A percentile compares a stretch with the other conserved stretches of the same genome.
Conservation (phyloP, 129 eudicot species). For the Solidago caesia region DNA sequence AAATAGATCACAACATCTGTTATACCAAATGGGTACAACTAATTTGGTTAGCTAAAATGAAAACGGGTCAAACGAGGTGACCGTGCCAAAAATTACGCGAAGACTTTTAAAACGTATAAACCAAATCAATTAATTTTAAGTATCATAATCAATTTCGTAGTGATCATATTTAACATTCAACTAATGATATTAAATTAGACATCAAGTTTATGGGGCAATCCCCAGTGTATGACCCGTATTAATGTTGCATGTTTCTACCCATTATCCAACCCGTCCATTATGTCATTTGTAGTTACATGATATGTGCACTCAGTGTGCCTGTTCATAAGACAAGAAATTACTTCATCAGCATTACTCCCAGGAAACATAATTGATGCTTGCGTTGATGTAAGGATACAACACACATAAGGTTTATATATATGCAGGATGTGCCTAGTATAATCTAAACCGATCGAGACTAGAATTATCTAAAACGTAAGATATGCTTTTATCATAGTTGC, state of each 20-base stretch:
- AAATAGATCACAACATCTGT: too few relatives aligned
- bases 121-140: too few relatives aligned
- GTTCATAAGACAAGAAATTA: conserved; percentile 12
- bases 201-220: too few relatives aligned
- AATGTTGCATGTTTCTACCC: neutral
- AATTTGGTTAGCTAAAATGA: neutral
- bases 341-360: conserved; percentile 17
- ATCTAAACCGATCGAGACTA: conserved; percentile 19
- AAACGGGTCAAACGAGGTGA: neutral
- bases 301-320: neutral
- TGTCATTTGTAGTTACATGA: neutral
- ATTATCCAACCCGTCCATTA: neutral
- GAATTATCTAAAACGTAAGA: conserved; percentile 43
- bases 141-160: too few relatives aligned
- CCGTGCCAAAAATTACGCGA: neutral
- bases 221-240: neutral
- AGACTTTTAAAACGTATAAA: too few relatives aligned
- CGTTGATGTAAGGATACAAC: conserved; percentile 35
- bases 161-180: too few relatives aligned
- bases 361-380: conserved; percentile 19
- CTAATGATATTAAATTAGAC: too few relatives aligned
- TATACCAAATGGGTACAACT: neutral
- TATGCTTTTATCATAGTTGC: conserved; percentile 80
- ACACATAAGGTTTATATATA: conserved; percentile 20
- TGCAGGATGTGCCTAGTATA: conserved; percentile 28